Base-by-base conservation (phyloP, 305 asterid genomes). In the Caryopteris hybrid region DNA sequence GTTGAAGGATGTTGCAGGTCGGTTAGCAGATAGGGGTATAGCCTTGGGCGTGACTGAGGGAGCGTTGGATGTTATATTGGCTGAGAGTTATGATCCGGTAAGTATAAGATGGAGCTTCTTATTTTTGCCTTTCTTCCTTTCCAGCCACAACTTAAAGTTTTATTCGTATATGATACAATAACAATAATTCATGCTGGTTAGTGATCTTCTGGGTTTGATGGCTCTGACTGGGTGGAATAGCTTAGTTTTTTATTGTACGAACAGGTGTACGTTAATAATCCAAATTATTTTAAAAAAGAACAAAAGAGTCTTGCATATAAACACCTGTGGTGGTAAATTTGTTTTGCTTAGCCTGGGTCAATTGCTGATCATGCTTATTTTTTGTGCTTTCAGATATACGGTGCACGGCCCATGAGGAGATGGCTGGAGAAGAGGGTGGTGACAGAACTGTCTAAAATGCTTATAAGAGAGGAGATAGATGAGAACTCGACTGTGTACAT, bases 341-440 rank as follows among this genome's bases (percentile, higher is more conserved):
- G n/a, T n/a, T n/a, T n/a, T n/a, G n/a, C n/a, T n/a, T n/a, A n/a
- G n/a, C n/a, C n/a, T n/a, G 21, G 14, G 39, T 8, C 0, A 1
- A 11, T 8, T 21, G 62, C 69, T 79, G 52, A 79, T 31, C 22
- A n/a, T n/a, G n/a, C 0, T 14, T 16, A 0, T 8, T 55, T 0
- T 38, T 68, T 4, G 2, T 27, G 5, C 4, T 46, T 29, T 12
- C 60, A 90, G 96, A 87, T 85, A 0, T 90, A 86, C 6, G 98
- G 97, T 22, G 98, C 97, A 2, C 80, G 97, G 0, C 97, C 96
- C 0, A 92, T 92, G 33, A 75, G 98, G 48, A 84, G 98, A 57
- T 92, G 98, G 98, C 72, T 92, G 76, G 97, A 92, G 88, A 92
- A 81, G 45, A 74, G 77, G 70, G 95, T 92, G 27, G 98, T 92